These are phyloP conservation scores for Populus tomentosa DNA, from an alignment of 441 rosid species.

Conservation along the genomic window DNA sequence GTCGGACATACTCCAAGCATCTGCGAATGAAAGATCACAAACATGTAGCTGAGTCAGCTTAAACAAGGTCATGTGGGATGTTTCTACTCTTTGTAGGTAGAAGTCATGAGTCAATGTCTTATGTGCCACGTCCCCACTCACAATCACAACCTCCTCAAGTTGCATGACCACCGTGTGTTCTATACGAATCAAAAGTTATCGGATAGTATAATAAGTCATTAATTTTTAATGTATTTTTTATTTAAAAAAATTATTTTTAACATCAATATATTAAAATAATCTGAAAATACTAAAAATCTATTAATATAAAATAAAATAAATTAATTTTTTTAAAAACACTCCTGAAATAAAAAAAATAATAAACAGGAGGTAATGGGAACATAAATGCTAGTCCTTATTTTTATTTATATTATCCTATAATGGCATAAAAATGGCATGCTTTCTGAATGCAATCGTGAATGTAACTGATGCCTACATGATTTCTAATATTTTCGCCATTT, in stretches of 20 bases:
- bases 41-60: conserved; percentile 18
- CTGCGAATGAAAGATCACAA: background rate
- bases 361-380: no score
- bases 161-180: no score
- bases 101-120: background rate
- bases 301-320: no score
- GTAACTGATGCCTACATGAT: background rate
- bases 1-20: background rate
- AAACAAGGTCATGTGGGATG: conserved; percentile 5
- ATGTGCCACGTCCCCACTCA: background rate
- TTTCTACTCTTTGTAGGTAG: background rate
- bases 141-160: no score
- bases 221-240: no score
- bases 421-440: background rate
- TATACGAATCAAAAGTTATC: no score
- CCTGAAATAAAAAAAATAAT: no score
- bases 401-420: conserved; percentile 9
- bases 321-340: no score
- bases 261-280: no score
- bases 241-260: no score
- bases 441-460: background rate
- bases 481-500: background rate
- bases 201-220: no score
- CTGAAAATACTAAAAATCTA: no score
- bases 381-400: background rate